A percentile compares a stretch with the other conserved stretches of the same genome.
Conservation (phyloP, 495 filamentous ascomycete species). For the Hypoxylon fragiforme region DNA sequence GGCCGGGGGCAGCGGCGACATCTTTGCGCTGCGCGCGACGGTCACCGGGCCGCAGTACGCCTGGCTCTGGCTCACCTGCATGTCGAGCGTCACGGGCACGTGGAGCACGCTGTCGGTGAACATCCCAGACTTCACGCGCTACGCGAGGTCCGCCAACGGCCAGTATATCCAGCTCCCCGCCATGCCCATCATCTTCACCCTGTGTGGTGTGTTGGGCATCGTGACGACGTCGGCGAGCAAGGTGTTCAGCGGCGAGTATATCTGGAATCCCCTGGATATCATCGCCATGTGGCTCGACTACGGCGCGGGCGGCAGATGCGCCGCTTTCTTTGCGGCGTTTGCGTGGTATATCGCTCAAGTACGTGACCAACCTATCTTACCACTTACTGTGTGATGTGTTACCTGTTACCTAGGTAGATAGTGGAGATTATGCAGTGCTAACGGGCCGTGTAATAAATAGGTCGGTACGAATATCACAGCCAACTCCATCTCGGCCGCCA, state of each 20-base stretch:
- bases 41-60: conserved; percentile 45
- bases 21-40: conserved; percentile 49
- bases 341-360: conserved; percentile 32
- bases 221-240: conserved; percentile 56
- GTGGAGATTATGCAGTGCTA: neutral
- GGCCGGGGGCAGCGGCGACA: conserved; percentile 51
- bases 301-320: conserved; percentile 50
- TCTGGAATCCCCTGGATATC: conserved; percentile 61
- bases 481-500: conserved; percentile 60
- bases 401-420: too few relatives aligned
- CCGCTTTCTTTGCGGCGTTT: conserved; percentile 61
- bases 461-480: conserved; percentile 65
- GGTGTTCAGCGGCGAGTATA: conserved; percentile 54
- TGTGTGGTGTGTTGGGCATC: conserved; percentile 55
- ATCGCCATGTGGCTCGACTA: conserved; percentile 51
- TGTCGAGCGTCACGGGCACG: conserved; percentile 50
- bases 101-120: conserved; percentile 54
- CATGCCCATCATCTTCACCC: conserved; percentile 62
- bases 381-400: too few relatives aligned
- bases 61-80: conserved; percentile 48
- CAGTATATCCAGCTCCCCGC: conserved; percentile 61
- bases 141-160: conserved; percentile 53
- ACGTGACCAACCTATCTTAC: conserved; percentile 13
- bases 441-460: conserved; percentile 24
- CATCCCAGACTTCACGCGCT: conserved; percentile 65